These are phyloP conservation scores for Trypanosoma boissoni DNA, from an alignment of 208 protist species.

Conservation along the genomic window DNA sequence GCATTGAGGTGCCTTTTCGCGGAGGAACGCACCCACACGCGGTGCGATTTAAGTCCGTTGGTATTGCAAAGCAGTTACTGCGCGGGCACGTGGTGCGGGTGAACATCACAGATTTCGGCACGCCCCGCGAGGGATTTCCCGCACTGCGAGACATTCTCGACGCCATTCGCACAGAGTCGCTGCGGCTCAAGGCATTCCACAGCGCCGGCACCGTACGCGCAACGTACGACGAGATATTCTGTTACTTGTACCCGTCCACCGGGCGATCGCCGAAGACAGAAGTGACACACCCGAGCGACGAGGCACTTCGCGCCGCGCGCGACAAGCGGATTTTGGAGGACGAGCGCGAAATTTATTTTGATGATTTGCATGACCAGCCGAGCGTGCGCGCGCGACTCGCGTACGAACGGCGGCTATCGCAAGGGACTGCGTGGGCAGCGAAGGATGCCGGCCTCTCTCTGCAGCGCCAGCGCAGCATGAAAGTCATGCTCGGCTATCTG, in stretches of 20 bases:
- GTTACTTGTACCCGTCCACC: constrained; percentile 84
- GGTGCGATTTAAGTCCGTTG: constrained; percentile 84
- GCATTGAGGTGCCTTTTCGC: constrained; percentile 81
- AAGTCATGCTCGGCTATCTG: constrained; percentile 85
- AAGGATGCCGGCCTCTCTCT: constrained; percentile 85
- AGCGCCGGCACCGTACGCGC: constrained; percentile 61
- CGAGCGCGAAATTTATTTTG: constrained; percentile 83
- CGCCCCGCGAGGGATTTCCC: constrained; percentile 77
- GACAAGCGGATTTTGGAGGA: constrained; percentile 66
- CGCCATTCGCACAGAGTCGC: constrained; percentile 59
- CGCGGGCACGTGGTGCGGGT: constrained; percentile 70
- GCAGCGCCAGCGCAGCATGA: constrained; percentile 80
- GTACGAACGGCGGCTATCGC: constrained; percentile 65
- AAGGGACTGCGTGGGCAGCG: constrained; percentile 84
- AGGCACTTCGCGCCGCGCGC: constrained; percentile 45
- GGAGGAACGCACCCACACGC: constrained; percentile 83
- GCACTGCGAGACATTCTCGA: constrained; percentile 80
- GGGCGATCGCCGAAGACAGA: constrained; percentile 73
- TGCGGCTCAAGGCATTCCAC: constrained; percentile 75
- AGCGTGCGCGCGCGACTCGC: constrained; percentile 49
- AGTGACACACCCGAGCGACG: constrained; percentile 67
- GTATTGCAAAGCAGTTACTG: constrained; percentile 76
- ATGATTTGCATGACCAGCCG: constrained; percentile 61
- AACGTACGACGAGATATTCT: constrained; percentile 82
- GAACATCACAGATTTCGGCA: constrained; percentile 85